Evolutionary conservation across 164 flowering plant genomes (phyloP).

Genomic region (Pachysandra terminalis): DNA sequence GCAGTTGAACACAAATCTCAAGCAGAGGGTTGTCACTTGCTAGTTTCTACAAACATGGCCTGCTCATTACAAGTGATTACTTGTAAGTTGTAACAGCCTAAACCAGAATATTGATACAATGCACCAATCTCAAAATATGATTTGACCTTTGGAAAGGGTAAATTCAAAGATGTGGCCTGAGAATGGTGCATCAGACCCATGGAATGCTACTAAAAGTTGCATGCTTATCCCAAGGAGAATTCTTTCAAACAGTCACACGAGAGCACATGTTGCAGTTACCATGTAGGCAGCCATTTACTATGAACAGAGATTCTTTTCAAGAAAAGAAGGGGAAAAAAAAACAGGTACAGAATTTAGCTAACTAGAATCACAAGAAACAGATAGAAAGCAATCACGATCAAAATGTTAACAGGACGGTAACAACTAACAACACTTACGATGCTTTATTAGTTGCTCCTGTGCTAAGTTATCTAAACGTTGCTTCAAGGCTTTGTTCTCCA

Average conservation of each 20-base stretch:
- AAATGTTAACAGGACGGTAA: background rate
- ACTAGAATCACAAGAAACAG: background rate
- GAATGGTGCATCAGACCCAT: background rate
- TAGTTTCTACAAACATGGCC: too few species aligned
- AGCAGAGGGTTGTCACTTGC: too few species aligned
- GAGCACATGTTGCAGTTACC: background rate
- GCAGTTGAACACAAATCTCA: too few species aligned
- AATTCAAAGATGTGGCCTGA: background rate
- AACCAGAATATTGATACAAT: background rate
- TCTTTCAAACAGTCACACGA: background rate
- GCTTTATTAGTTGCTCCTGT: constrained; percentile 83
- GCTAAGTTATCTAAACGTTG: constrained; percentile 81
- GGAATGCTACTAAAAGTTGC: background rate
- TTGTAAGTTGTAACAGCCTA: background rate
- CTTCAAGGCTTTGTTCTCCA: constrained; percentile 94
- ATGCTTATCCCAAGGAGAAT: background rate
- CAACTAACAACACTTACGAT: constrained; percentile 45
- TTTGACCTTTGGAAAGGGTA: background rate
- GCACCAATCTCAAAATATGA: background rate
- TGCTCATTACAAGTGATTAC: too few species aligned
- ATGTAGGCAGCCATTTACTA: background rate
- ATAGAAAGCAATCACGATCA: background rate
- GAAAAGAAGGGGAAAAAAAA: background rate
- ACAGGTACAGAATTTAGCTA: background rate
- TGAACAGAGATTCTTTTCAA: background rate